Evolutionary conservation across 306 rosid genomes (phyloP), one percentile per base, ranked within the genome.

Genomic region (Abrus precatorius): DNA sequence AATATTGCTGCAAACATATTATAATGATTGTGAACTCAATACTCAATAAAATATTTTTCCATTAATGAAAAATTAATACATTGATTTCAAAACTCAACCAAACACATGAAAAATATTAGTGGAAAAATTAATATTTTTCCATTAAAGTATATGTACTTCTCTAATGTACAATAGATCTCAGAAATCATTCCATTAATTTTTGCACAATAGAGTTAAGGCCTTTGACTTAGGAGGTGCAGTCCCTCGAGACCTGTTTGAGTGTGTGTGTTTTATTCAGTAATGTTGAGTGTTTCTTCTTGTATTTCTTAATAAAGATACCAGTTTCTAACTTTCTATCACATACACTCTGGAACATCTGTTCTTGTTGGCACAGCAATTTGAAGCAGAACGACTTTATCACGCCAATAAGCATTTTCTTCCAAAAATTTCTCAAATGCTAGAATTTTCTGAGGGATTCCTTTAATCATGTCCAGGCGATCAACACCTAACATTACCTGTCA

Each of bases 311-410:
- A 20, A 20, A 20, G 20, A 20, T 20, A 20, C 20, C 20, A 20
- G 20, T 20, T 20, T 20, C 20, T 20, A 20, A 20, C 20, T 20
- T 20, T 20, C 20, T 20, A 20, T 38, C 74, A 64, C 93, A 61
- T 93, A 93, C 98, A 93, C 83, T 93, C 98, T 36, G 98, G 98
- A 76, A 93, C 98, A 81, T 93, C 98, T 13, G 98, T 93, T 84
- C 98, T 89, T 57, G 98, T 93, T 63, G 98, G 98, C 82, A 93
- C 98, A 12, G 98, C 98, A 76, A 93, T 93, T 87, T 93, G 98
- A 84, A 93, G 89, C 86, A 93, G 81, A 75, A 93, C 98, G 20
- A 93, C 98, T 89, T 90, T 93, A 74, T 88, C 95, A 81, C 91
- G 91, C 97, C 97, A 93, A 32, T 13, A 0, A 52, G 84, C 43